Base-by-base conservation (phyloP, 2,329 filamentous ascomycete species). In the Sporothrix sp. region DNA sequence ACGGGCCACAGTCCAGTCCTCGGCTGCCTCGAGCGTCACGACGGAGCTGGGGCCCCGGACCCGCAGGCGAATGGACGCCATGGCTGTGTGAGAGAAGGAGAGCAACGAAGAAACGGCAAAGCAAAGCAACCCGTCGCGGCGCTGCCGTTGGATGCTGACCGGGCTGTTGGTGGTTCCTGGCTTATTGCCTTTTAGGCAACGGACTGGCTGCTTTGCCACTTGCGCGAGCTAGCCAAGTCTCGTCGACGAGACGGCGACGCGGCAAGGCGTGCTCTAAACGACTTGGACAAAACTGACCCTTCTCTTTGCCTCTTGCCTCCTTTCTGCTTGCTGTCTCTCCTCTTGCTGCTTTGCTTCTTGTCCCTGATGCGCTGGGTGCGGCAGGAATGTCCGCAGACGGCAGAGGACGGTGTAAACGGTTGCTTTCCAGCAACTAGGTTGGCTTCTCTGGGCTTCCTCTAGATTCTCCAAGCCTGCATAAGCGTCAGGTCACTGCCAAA, bases 11-110 rank as follows among this genome's bases (percentile, higher is more conserved):
- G 79, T 84, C 48, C 86, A 83, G 54, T 77, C 69, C 50, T 32
- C 35, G 40, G 44, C 51, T 36, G 5, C 95, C 70, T 78, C 78
- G 48, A 95, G 68, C 3, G 80, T 83, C 30, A 82, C 82, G 42
- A 82, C 79, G 56, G 88, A 88, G 38, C 76, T 74, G 1, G 88
- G 88, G 10, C 81, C 83, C 54, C 87, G 82, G 44, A 91, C 79
- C 54, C 87, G 80, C 52, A 93, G 73, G 57, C 83, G 79, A 76
- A 95, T 51, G 5, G 53, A 39, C 9, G 55, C 45, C 52, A 55
- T 58, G 16, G 36, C 27, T 7, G 10, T 37, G 25, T 21, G 11
- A 21, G 32, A 18, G 11, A 10, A 30, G 11, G 44, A 18, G 46
- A 21, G 36, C 13, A 36, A 8, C 18, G 8, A 18, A 35, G 30